Conservation (phyloP, 306 rosid species). For the Clitoria ternatea region DNA sequence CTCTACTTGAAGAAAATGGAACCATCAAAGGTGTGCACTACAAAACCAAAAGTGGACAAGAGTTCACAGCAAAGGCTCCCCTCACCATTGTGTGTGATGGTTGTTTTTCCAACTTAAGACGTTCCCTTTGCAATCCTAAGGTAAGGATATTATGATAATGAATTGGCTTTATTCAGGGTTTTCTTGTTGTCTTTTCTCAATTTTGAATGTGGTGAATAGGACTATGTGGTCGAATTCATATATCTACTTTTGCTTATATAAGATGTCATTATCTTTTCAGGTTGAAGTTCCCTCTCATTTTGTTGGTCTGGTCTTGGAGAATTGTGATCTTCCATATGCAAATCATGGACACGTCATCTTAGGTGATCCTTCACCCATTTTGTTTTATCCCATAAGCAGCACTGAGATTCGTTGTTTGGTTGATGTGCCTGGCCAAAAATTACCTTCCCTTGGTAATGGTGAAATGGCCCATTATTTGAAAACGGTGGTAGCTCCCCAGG, state of each 20-base stretch:
- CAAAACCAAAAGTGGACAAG: constrained; percentile 65
- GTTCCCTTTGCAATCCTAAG: constrained; percentile 47
- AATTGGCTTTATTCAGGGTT: not conserved
- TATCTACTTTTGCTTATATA: not conserved
- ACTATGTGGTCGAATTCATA: not conserved
- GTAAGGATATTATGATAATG: constrained; percentile 18
- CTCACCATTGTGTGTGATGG: constrained; percentile 62
- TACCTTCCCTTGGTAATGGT: constrained; percentile 58
- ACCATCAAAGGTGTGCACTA: constrained; percentile 67
- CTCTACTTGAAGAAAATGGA: constrained; percentile 71
- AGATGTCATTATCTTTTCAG: constrained; percentile 31
- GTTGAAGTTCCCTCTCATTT: constrained; percentile 76
- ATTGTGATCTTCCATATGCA: constrained; percentile 53
- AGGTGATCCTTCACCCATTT: constrained; percentile 59
- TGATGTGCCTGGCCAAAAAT: constrained; percentile 56
- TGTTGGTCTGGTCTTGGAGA: constrained; percentile 55
- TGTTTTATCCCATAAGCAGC: constrained; percentile 63
- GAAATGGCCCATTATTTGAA: constrained; percentile 59
- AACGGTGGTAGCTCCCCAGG: constrained; percentile 65
- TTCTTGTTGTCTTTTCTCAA: not conserved
- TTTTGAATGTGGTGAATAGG: not conserved
- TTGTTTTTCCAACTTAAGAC: constrained; percentile 53
- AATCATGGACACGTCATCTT: constrained; percentile 61
- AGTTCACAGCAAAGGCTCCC: constrained; percentile 49
- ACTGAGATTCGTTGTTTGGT: constrained; percentile 65